Percentiles rank a stretch among this genome's conserved stretches.
Evolutionary conservation across 805 yeast species (phyloP).

Genomic region (Saccharomycopsis javanensis): DNA sequence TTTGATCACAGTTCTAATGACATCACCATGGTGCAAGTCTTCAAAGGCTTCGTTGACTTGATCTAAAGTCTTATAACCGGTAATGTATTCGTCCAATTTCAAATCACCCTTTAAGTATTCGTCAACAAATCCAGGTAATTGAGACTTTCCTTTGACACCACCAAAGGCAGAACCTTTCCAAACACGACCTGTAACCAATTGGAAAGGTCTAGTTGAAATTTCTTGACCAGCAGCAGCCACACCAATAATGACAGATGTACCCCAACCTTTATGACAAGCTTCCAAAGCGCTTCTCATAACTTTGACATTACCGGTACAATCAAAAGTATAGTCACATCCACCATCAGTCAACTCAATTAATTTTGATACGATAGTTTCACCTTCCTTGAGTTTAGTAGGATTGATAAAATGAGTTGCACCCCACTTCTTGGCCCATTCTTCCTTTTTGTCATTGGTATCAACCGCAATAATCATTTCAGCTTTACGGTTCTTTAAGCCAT

Average conservation of each 20-base stretch:
- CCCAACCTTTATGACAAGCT: conserved; percentile 99
- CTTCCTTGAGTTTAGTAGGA: conserved; percentile 60
- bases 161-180: conserved; percentile 99
- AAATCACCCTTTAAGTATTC: conserved; percentile 73
- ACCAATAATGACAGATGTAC: conserved; percentile 88
- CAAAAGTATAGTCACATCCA: conserved; percentile 92
- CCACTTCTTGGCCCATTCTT: conserved; percentile 76
- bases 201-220: conserved; percentile 96
- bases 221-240: conserved; percentile 99
- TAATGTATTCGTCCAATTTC: conserved; percentile 90
- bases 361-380: conserved; percentile 68
- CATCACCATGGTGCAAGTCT: conserved; percentile 88
- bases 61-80: conserved; percentile 73
- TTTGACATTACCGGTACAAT: conserved; percentile 92
- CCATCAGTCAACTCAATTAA: conserved; percentile 90
- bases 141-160: conserved; percentile 96
- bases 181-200: conserved; percentile 95
- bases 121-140: conserved; percentile 82
- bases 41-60: conserved; percentile 85
- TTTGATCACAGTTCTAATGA: conserved; percentile 84
- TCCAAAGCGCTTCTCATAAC: conserved; percentile 97
- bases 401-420: conserved; percentile 95
- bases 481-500: conserved; percentile 80
- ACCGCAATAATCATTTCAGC: conserved; percentile 78
- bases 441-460: conserved; percentile 78